Evolutionary conservation across 306 rosid genomes (phyloP).

Genomic region (Benincasa hispida): DNA sequence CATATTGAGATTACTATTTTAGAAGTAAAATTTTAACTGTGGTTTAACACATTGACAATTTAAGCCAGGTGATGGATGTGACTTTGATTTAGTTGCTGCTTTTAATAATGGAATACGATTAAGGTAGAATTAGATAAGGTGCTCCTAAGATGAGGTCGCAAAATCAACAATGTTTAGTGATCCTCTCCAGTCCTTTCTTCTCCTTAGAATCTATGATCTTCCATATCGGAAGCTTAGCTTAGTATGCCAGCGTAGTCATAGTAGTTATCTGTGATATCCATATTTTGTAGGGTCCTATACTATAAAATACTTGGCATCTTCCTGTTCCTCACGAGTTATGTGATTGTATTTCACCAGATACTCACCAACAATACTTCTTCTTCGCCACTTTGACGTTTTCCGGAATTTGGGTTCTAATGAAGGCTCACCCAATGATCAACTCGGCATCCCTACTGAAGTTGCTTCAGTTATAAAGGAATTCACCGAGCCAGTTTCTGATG

Average conservation of each 20-base stretch:
- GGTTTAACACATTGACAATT: background rate
- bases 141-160: background rate
- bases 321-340: slow-evolving; percentile 8
- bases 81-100: background rate
- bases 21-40: background rate
- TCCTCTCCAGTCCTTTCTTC: background rate
- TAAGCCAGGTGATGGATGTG: background rate
- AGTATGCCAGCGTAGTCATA: background rate
- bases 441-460: slow-evolving; percentile 56
- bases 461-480: slow-evolving; percentile 73
- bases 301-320: background rate
- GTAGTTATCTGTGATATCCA: background rate
- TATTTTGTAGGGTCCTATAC: background rate
- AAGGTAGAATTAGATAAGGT: background rate
- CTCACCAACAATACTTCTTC: slow-evolving; percentile 80
- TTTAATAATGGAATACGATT: background rate
- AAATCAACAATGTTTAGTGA: background rate
- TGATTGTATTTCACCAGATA: slow-evolving; percentile 43
- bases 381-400: slow-evolving; percentile 85
- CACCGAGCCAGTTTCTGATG: slow-evolving; percentile 58
- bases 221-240: background rate
- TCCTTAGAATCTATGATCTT: background rate
- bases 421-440: slow-evolving; percentile 53
- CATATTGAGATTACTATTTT: background rate
- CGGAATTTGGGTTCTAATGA: slow-evolving; percentile 48